Evolutionary conservation across 768 basidiomycete genomes (phyloP), one percentile per base, ranked within the genome.

Genomic region (Neoboletus magnificus): DNA sequence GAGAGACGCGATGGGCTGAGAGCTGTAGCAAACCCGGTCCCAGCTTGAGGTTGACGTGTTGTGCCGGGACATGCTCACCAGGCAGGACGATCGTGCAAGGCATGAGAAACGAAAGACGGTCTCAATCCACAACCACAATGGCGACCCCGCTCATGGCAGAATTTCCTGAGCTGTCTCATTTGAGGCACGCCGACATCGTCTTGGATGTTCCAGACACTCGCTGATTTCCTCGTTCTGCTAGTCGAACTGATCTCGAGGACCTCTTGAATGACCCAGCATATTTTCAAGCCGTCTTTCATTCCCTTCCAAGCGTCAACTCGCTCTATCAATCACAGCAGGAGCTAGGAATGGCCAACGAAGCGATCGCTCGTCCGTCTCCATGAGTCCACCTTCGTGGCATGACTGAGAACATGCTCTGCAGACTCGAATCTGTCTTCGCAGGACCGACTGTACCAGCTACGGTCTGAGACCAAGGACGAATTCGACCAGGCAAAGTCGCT

Each of bases 171-270:
- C 74, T 93, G 32, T 74, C 85, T 23, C 77, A 84, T 66, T 70
- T 91, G 66, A 85, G 88, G 90, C 90, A 73, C 67, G 84, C 64
- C 47, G 45, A 56, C 47, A 32, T 56, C 49, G 40, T 49, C 49
- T 36, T 57, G 18, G 49, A 35, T 25, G 30, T 35, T 32, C 29
- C 44, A 27, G 13, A 39, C 23, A 23, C 36, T n/a, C 36, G 52
- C 58, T 63, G 52, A 68, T 53, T 33, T 30, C 5, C 12, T 42
- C 52, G 22, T 27, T 33, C 43, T 47, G 45, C n/a, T 64, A 94
- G 93, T 61, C 83, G 90, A 48, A 87, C 91, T 60, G 93, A 94
- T 63, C 79, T 98, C n/a, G 91, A 97, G 70, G 93, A 95, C 65
- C 75, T 97, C 5, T 74, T 97, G 22, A 77, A 80, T 15, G 91